Evolutionary conservation across 805 yeast species (phyloP), one percentile per base, ranked within the genome.

Genomic region (Yarrowia keelungensis): DNA sequence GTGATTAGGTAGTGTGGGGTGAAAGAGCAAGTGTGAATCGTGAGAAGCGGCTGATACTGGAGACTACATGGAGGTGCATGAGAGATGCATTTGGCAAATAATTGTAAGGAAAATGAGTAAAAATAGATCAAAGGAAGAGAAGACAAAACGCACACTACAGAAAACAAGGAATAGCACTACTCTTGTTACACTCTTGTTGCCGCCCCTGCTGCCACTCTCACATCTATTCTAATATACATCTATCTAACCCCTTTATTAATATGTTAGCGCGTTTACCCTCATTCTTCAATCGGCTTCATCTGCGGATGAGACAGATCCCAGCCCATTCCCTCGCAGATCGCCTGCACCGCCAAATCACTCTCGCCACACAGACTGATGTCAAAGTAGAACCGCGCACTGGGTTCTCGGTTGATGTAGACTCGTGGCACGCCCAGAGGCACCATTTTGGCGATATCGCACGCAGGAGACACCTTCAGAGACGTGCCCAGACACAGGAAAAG

Each of bases 401-500:
- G 87, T 74, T 91, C 95, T 74, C 84, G 87, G 75, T 91, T 90
- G 71, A 92, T 89, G 69, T 90, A 81, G 5, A 93, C 82, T 77
- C 92, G 97, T 0, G 97, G 97, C 1, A 90, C 87, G n/a, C 84
- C 77, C n/a, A 83, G 82, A 0, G 89, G 87, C 1, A 92, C 79
- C 78, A 85, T 82, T 71, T 91, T 88, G n/a, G 91, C 93, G 69
- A 92, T 90, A 67, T 91, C 92, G 67, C 92, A 87, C 5, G 93
- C 97, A 0, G 98, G 98, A 0, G 96, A 92, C 32, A 92, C 98
- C 75, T 92, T 91, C 72, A 92, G 82, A 22, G 97, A 92, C 0
- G 98, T 92, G 16, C 98, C 98, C 43, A 92, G 88, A 76, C 97
- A 89, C 5, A 92, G 82, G 54, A 93, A 79, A 68, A 92, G 80